Evolutionary conservation across 352 stramenopile genomes (phyloP), one percentile per base, ranked within the genome.

Genomic region (Achlya hypogyna): DNA sequence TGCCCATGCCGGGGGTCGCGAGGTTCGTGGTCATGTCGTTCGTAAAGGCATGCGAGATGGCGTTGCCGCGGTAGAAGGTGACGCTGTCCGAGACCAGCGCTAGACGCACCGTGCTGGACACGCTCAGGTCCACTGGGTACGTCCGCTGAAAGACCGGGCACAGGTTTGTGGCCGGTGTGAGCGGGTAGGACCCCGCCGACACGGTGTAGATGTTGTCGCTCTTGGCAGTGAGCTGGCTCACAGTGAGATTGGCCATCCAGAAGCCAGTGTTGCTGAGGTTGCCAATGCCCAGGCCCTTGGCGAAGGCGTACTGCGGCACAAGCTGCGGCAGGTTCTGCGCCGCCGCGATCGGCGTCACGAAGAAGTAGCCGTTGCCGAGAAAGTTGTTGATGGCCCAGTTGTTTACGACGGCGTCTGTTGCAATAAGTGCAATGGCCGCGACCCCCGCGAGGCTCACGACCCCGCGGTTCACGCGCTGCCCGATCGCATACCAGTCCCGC

Each of bases 11-110:
- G 12, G 49, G 1, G 31, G 16, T 56, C 10, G 49, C 49, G 2
- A 56, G 8, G 8, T 56, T 56, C 6, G 25, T 10, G 2, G 47
- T 58, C 31, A 18, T 53, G 4, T 22, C 32, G 31, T 58, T 5
- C n/a, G 38, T 25, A 58, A 67, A 67, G n/a, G 51, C 18, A n/a
- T 67, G 40, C 5, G 47, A 47, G 20, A 67, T 42, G 14, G 60
- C 51, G 18, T 58, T 51, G 5, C 60, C 60, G 14, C 60, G 40
- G 22, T 51, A 45, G 51, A 59, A 67, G 5, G 51, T 58, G 14
- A 67, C 22, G 28, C 32, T n/a, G 32, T 58, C 51, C 2, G 49
- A 56, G 25, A n/a, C 49, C 2, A 56, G 38, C 38, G 38, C 38
- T 10, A 45, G 38, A 18, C 38, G 38, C 2, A 18, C 38, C 2